Evolutionary conservation across 345 rosid species (phyloP), one percentile per base, ranked within the genome.

Genomic region (Acer negundo): DNA sequence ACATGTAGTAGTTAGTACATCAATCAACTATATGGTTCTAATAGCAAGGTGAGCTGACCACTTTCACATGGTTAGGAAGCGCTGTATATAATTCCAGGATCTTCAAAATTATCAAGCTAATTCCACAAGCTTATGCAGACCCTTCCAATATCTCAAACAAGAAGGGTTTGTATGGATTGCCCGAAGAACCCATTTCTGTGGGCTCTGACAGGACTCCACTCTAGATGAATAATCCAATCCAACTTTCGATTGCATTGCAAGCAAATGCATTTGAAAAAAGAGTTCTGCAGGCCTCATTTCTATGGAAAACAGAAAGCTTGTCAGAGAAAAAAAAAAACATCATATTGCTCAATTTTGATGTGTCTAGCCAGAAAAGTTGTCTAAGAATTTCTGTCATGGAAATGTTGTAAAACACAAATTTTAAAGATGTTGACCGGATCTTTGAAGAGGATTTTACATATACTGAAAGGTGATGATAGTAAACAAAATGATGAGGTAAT

Each of bases 261-360:
- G 97, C 82, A 92, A 81, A 87, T 94, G 97, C 97, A 96, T 96
- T 87, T 91, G 97, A 70, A 96, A 88, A 79, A 83, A 91, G 44
- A 92, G 91, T 78, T 96, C 98, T 49, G 98, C 97, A 22, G 95
- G 97, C 75, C 94, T 90, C 93, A 88, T 90, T 81, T 92, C 99
- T 95, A 91, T 67, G 49, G 67, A 78, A 70, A 35, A 81, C 58
- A 20, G 11, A 35, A 22, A n/a, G 31, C 51, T 53, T 9, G 47
- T 74, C 56, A 63, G 62, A 47, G 31, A 73, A 56, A 19, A 7
- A 72, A 16, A n/a, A 16, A 55, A 17, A 22, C 22, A 56, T 16
- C 22, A 19, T n/a, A 16, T 53, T 17, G 4, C 63, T 59, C 12
- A 59, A 59, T 59, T 19, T 59, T 59, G 26, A 59, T 59, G 22